Evolutionary conservation across 345 rosid genomes (phyloP).

Genomic region (Aquilaria yunnanensis): DNA sequence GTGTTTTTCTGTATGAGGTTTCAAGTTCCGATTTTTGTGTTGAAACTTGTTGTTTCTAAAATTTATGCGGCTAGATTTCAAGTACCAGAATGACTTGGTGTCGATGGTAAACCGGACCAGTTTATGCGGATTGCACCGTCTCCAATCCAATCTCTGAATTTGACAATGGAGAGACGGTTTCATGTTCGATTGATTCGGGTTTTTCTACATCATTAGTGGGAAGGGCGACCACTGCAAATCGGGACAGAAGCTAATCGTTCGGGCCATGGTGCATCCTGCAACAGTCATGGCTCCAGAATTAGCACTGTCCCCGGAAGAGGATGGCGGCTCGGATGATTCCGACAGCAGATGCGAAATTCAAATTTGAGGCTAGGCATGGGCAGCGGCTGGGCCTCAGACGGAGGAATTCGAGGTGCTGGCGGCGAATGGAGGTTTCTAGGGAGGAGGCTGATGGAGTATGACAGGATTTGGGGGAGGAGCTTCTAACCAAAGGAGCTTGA

Average conservation of each 20-base stretch:
- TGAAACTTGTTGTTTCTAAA: neutral
- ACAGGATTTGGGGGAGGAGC: too few species aligned
- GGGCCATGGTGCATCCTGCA: slow-evolving; percentile 20
- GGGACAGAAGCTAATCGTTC: slow-evolving; percentile 23
- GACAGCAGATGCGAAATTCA: slow-evolving; percentile 15
- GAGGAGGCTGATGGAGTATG: too few species aligned
- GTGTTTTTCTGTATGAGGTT: too few species aligned
- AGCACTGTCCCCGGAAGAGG: slow-evolving; percentile 15
- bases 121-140: slow-evolving; percentile 13
- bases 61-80: slow-evolving; percentile 14
- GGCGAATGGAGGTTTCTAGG: too few species aligned
- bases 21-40: neutral
- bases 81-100: slow-evolving; percentile 25
- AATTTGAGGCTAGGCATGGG: too few species aligned
- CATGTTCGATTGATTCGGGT: slow-evolving; percentile 22
- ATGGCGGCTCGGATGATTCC: neutral
- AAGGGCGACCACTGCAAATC: slow-evolving; percentile 19
- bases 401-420: too few species aligned
- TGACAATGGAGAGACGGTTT: slow-evolving; percentile 21
- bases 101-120: slow-evolving; percentile 18
- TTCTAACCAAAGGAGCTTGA: too few species aligned
- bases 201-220: slow-evolving; percentile 30
- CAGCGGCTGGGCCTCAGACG: too few species aligned
- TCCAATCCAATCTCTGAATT: slow-evolving; percentile 17
- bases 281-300: slow-evolving; percentile 10